A percentile compares a stretch with the other conserved stretches of the same genome.
Evolutionary conservation across 441 rosid species (phyloP).

Genomic region (Manihot esculenta): DNA sequence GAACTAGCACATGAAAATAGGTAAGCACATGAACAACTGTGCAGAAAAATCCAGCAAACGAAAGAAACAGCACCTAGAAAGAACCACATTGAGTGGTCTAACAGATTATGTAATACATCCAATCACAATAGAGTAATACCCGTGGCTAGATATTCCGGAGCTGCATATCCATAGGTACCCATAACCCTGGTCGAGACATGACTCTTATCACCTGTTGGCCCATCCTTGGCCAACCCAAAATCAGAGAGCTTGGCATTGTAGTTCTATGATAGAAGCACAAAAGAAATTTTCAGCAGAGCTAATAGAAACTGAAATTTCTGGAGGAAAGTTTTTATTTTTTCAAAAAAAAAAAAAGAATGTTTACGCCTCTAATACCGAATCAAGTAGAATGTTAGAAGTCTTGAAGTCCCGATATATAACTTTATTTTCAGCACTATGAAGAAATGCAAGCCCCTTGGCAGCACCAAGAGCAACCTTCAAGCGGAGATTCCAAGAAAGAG

Average conservation of each 20-base stretch:
- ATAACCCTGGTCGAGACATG: slow-evolving; percentile 86
- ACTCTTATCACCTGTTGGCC: slow-evolving; percentile 83
- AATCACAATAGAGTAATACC: slow-evolving; percentile 35
- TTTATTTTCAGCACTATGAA: slow-evolving; percentile 65
- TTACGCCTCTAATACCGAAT: slow-evolving; percentile 41
- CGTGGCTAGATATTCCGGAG: slow-evolving; percentile 84
- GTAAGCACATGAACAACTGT: neutral
- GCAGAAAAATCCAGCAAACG: neutral
- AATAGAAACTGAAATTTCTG: neutral
- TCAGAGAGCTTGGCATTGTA: slow-evolving; percentile 93
- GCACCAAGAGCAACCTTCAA: slow-evolving; percentile 86
- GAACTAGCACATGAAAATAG: neutral
- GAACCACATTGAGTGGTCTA: neutral
- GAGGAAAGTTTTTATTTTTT: too few species aligned
- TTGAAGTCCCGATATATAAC: slow-evolving; percentile 88
- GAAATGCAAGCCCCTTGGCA: slow-evolving; percentile 90
- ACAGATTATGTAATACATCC: neutral
- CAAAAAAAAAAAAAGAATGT: neutral
- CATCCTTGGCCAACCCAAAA: slow-evolving; percentile 94
- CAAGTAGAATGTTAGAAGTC: slow-evolving; percentile 80
- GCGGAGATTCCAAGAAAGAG: slow-evolving; percentile 87
- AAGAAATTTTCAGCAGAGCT: slow-evolving; percentile 13
- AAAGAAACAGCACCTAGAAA: neutral
- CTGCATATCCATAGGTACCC: slow-evolving; percentile 92
- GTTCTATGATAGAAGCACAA: slow-evolving; percentile 41